phyloP scores from a whole-genome alignment of 192 early-diverging fungal species.

The Coemansia sp. region DNA sequence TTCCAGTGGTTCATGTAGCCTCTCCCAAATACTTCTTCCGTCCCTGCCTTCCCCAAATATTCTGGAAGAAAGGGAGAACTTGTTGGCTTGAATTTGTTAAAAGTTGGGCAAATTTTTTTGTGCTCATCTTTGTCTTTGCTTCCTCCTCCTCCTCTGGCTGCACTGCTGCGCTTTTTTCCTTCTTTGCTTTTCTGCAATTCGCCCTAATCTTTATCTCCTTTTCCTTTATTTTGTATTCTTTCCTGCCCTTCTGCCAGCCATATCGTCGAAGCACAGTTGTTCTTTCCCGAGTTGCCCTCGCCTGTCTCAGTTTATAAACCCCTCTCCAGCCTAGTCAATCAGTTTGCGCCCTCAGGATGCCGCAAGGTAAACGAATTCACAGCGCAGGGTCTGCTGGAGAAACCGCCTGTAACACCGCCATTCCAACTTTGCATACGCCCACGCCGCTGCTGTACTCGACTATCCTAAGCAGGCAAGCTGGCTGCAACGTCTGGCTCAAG shows the following conservation, averaged over 20 bases:
- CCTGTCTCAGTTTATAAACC: neutral
- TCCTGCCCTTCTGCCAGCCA: neutral
- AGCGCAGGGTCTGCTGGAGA: neutral
- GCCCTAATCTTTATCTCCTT: neutral
- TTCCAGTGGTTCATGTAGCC: constrained; percentile 47
- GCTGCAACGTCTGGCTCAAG: constrained; percentile 71
- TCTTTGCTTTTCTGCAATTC: neutral
- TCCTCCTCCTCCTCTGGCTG: neutral
- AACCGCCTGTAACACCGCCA: neutral
- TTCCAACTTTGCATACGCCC: constrained; percentile 23
- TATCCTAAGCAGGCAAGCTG: constrained; percentile 43
- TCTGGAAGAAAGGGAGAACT: neutral
- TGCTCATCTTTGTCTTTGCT: neutral
- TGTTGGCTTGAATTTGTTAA: neutral
- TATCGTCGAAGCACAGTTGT: neutral
- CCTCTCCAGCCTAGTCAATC: neutral
- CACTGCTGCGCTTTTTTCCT: neutral
- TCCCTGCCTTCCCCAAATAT: neutral
- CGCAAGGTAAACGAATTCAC: constrained; percentile 4
- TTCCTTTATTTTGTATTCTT: neutral
- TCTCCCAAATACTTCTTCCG: neutral
- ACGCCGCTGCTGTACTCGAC: constrained; percentile 49
- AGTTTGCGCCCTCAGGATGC: neutral
- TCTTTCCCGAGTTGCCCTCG: neutral
- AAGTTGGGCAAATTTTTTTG: neutral